Evolutionary conservation across 768 basidiomycete genomes (phyloP).

Genomic region (Hemileccinum impolitum): DNA sequence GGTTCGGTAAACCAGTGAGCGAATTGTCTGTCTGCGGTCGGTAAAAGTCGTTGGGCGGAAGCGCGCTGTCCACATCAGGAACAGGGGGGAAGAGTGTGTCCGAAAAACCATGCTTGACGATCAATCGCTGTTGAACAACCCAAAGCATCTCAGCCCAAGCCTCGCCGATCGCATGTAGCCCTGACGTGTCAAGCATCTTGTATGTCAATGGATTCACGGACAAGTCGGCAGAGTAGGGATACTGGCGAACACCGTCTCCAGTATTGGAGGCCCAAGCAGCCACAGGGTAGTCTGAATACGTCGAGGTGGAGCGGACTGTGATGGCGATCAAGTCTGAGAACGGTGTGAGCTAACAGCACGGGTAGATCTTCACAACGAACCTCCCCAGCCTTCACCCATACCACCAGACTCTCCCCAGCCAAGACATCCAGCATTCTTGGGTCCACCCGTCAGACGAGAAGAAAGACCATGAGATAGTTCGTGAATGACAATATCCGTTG

Average conservation of each 20-base stretch:
- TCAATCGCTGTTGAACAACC: not conserved
- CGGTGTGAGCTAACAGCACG: not conserved
- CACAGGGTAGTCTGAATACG: not conserved
- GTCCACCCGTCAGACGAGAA: not conserved
- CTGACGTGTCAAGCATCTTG: not conserved
- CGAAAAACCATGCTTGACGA: not conserved
- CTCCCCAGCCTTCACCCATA: not conserved
- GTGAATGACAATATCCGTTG: not conserved
- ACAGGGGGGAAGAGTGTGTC: not conserved
- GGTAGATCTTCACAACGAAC: not conserved
- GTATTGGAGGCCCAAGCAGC: not conserved
- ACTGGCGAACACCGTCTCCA: too few species aligned
- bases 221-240: not conserved
- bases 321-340: not conserved
- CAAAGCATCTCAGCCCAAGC: not conserved
- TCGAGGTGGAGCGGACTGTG: not conserved
- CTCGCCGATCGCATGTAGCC: not conserved
- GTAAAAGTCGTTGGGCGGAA: not conserved
- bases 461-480: not conserved
- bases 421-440: not conserved
- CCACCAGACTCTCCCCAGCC: not conserved
- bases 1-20: not conserved
- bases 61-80: not conserved
- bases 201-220: not conserved
- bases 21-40: slow-evolving; percentile 2